Base-by-base conservation (phyloP, 306 rosid genomes). In the Sechiopsis laciniata region DNA sequence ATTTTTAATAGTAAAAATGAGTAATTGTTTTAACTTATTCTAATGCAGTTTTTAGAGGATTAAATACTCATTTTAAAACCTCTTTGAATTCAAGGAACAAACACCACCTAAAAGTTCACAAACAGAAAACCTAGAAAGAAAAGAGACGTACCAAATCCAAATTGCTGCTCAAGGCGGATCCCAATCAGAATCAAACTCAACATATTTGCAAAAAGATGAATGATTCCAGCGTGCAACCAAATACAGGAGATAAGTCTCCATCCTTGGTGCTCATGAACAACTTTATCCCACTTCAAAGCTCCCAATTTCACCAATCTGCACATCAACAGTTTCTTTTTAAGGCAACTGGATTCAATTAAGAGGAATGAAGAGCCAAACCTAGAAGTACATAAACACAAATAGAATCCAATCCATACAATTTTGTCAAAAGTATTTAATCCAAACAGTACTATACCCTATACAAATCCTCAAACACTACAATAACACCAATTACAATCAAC, bases 221-320 rank as follows among this genome's bases (percentile, higher is more conserved):
- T 81, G 78, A 84, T 80, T 62, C 88, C 88, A 12, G 88, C 88
- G 8, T 84, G 88, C 61, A 84, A 77, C 88, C 85, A 84, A 10
- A 84, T 76, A 21, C 83, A 84, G 32, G 83, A 67, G 68, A 84
- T 0, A 63, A 84, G 88, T 32, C 88, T 81, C 88, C 88, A 84
- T 42, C 80, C 84, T 79, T 84, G 74, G 57, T 81, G 64, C 60
- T 79, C 69, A 59, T 72, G 66, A 3, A 84, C 88, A 42, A 82
- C 76, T 55, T 71, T 84, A 50, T 48, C 8, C 85, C 85, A 81
- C 7, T 77, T 16, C 50, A 84, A 50, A 71, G 82, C 88, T 77
- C 85, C 88, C 83, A 84, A 42, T 55, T 84, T 81, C 22, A 79
- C 76, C 74, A 84, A 82, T 77, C 88, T 84, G 82, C 68, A 48